These are phyloP conservation scores for Leishmania braziliensis DNA, from an alignment of 208 protist genomes.

Conservation along the genomic window DNA sequence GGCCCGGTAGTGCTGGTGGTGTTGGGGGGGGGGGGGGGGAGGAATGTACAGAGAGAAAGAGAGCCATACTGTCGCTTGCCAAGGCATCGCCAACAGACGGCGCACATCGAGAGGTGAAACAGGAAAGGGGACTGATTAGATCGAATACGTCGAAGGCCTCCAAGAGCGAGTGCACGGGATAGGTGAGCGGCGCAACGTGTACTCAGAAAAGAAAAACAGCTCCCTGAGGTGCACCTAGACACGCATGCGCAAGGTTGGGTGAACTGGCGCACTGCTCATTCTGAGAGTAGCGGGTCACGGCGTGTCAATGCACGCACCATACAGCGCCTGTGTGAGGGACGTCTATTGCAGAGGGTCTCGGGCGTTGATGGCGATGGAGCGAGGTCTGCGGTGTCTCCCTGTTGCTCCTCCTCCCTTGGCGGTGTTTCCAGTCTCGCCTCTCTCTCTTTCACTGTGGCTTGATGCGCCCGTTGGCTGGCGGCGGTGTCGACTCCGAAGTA, in stretches of 20 bases:
- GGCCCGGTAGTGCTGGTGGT: not conserved
- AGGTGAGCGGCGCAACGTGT: not conserved
- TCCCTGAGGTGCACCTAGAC: not conserved
- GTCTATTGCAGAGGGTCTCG: not conserved
- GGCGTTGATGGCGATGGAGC: not conserved
- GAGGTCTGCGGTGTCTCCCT: not conserved
- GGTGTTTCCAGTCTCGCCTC: not conserved
- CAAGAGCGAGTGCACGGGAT: not conserved
- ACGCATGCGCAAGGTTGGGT: not conserved
- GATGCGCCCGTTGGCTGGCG: not conserved
- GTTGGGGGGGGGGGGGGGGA: not conserved
- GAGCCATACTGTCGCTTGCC: not conserved
- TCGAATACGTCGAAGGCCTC: not conserved
- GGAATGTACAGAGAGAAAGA: not conserved
- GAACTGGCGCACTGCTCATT: not conserved
- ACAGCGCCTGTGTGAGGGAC: not conserved
- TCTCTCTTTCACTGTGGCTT: conserved; percentile 7
- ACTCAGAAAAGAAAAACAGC: not conserved
- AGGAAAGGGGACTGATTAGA: not conserved
- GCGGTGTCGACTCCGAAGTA: not conserved
- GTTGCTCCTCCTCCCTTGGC: not conserved
- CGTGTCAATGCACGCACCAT: not conserved
- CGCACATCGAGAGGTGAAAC: not conserved
- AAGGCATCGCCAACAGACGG: not conserved
- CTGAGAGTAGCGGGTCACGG: not conserved